A percentile compares a stretch with the other conserved stretches of the same genome.
These are phyloP conservation scores for Theobroma cacao DNA, from an alignment of 345 rosid species.

Conservation along the genomic window DNA sequence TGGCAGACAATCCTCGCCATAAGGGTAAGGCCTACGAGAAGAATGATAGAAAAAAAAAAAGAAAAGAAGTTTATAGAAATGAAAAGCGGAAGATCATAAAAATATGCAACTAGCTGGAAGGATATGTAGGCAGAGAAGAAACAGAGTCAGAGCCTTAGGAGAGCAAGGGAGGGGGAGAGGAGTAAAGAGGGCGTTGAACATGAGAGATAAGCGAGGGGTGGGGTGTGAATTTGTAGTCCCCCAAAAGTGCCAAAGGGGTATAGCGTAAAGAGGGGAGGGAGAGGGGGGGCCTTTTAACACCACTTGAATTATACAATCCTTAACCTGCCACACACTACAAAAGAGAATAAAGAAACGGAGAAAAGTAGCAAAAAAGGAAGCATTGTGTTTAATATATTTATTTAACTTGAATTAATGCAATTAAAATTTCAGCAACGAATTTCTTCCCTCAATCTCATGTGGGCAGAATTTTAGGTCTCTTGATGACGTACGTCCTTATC, in stretches of 20 bases:
- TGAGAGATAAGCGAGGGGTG: conserved; percentile 26
- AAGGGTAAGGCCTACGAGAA: not conserved
- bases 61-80: not conserved
- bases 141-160: conserved; percentile 12
- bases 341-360: conserved; percentile 23
- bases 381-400: not conserved
- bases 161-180: not conserved
- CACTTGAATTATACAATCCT: conserved; percentile 42
- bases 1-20: conserved; percentile 76
- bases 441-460: not conserved
- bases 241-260: conserved; percentile 26
- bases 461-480: conserved; percentile 4
- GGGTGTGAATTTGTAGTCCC: conserved; percentile 55
- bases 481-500: conserved; percentile 12
- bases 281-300: conserved; percentile 18
- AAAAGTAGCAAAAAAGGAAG: not conserved
- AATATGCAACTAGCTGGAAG: not conserved
- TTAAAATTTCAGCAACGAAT: not conserved
- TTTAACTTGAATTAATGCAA: not conserved
- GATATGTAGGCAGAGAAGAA: conserved; percentile 20
- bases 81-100: conserved; percentile 6
- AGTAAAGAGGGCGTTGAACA: conserved; percentile 24
- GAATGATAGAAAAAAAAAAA: not conserved
- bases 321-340: conserved; percentile 35
- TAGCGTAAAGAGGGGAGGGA: conserved; percentile 5